Conservation (phyloP, 2,329 filamentous ascomycete genomes). For the Lasiodiplodia gonubiensis region DNA sequence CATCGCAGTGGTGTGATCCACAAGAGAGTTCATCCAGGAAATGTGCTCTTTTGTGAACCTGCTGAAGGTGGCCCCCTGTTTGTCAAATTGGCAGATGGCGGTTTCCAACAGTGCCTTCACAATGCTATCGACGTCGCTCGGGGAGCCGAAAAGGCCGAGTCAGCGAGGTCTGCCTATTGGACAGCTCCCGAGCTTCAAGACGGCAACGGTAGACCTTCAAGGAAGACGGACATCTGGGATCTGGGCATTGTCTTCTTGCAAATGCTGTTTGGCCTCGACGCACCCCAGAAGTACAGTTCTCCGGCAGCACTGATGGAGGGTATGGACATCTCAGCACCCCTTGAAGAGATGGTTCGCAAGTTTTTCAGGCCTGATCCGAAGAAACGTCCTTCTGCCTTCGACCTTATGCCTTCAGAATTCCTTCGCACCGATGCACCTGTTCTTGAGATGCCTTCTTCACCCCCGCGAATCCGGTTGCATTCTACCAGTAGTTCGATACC, state of each 20-base stretch:
- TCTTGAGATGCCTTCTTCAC: slow-evolving; percentile 40
- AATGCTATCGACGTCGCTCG: slow-evolving; percentile 61
- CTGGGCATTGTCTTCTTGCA: slow-evolving; percentile 90
- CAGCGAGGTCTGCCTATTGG: slow-evolving; percentile 81
- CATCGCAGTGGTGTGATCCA: slow-evolving; percentile 86
- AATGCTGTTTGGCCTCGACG: slow-evolving; percentile 87
- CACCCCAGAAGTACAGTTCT: slow-evolving; percentile 77
- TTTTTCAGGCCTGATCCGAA: slow-evolving; percentile 86
- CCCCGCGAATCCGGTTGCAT: slow-evolving; percentile 31
- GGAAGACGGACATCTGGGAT: slow-evolving; percentile 93
- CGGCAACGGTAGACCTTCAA: slow-evolving; percentile 59
- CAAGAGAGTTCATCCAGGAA: slow-evolving; percentile 78
- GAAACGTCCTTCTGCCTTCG: slow-evolving; percentile 83
- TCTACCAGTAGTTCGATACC: slow-evolving; percentile 29
- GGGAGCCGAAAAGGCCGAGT: slow-evolving; percentile 58
- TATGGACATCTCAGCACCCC: slow-evolving; percentile 72
- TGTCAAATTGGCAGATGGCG: slow-evolving; percentile 76
- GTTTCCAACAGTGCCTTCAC: slow-evolving; percentile 72
- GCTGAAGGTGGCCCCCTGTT: slow-evolving; percentile 69
- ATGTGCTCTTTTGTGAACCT: slow-evolving; percentile 77
- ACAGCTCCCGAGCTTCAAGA: slow-evolving; percentile 75
- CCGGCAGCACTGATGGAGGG: slow-evolving; percentile 75
- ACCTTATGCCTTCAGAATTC: slow-evolving; percentile 65
- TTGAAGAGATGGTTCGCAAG: slow-evolving; percentile 80
- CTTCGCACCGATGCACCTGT: slow-evolving; percentile 57